A percentile compares a stretch with the other conserved stretches of the same genome.
phyloP scores from a whole-genome alignment of 345 rosid genomes.

The Mallotus nudiflorus region DNA sequence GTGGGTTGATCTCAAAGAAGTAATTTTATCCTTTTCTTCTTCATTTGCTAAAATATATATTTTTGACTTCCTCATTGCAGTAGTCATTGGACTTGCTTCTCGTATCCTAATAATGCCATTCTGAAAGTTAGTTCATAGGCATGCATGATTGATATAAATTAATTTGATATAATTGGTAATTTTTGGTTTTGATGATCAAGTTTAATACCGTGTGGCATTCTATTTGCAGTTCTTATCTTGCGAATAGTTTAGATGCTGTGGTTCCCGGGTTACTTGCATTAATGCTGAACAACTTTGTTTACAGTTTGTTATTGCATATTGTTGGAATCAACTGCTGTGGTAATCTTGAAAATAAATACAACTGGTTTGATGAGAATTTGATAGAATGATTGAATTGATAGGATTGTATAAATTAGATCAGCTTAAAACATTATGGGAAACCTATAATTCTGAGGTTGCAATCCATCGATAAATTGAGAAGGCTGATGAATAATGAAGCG shows the following conservation, averaged over 20 bases:
- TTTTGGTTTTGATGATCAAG: too few relatives aligned
- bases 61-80: background rate
- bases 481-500: slow-evolving; percentile 4
- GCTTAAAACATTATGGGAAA: background rate
- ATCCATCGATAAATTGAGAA: background rate
- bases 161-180: background rate
- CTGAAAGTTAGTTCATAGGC: background rate
- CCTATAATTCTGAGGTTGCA: background rate
- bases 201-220: background rate
- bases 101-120: background rate
- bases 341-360: background rate
- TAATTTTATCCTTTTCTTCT: slow-evolving; percentile 25
- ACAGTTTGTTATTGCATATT: background rate
- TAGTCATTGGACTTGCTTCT: background rate
- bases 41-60: background rate
- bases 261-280: background rate
- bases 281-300: background rate
- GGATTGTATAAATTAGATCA: background rate
- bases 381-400: background rate
- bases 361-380: background rate
- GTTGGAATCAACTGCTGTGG: background rate
- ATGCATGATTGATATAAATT: background rate
- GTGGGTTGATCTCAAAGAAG: slow-evolving; percentile 97
- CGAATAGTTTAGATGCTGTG: background rate
- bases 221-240: background rate